Base-by-base conservation (phyloP, 352 stramenopile genomes). In the Globisporangium emineosum region DNA sequence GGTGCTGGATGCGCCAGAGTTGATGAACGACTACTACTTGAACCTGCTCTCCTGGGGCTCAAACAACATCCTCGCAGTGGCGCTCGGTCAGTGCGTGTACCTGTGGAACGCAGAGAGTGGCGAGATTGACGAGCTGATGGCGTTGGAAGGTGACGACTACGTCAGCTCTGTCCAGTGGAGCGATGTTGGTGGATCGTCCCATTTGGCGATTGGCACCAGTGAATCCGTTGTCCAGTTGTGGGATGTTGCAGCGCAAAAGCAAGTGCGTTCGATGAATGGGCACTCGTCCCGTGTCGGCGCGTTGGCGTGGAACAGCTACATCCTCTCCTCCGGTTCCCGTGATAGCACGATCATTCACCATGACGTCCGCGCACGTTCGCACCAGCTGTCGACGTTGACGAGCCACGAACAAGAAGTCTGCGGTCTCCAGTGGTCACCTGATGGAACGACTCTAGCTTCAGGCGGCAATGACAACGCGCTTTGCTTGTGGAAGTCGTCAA, bases 11-110 rank as follows among this genome's bases (percentile, higher is more conserved):
- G 97, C 97, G 30, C 98, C 98, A 0, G 97, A 99, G 71, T 77
- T 99, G 29, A 89, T 98, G 67, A 98, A 99, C 76, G 97, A 99
- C 74, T 99, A 99, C 83, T 99, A 99, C 74, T 80, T 99, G 27
- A 99, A 99, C 72, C 84, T 99, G 50, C 75, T 99, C 9, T 98
- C 95, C 45, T 99, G 98, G 98, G 94, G 96, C 57, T 73, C 86
- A 50, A 98, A 93, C 72, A 99, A 99, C 74, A 73, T 98, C 51
- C 76, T 99, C 27, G 97, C 97, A 2, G 96, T 99, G 6, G 97
- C 97, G n/a, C 81, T 99, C 35, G 87, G 87, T 12, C 92, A 98
- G 69, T 97, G 87, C 60, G 97, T 99, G 7, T 99, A 99, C 80
- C 83, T 99, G 4, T 99, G 96, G 96, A 98, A 99, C 77, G 93